Percentiles rank a stretch among this genome's conserved stretches.
Evolutionary conservation across 768 basidiomycete species (phyloP).

Genomic region (Lactarius sp.): DNA sequence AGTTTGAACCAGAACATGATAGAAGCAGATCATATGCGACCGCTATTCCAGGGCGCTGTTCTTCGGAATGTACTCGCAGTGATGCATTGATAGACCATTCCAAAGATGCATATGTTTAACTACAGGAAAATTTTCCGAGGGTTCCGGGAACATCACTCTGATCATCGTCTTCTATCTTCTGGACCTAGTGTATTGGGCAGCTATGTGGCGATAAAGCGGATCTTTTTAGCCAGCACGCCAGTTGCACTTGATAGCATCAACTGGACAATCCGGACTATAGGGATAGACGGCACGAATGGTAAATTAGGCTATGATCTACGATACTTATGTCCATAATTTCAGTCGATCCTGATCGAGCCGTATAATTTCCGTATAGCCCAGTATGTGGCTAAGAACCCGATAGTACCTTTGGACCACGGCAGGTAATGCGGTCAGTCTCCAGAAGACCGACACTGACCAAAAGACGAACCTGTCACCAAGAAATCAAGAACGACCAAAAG

Average conservation of each 20-base stretch:
- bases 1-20: not conserved
- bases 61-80: not conserved
- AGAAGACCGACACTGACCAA: conserved; percentile 4
- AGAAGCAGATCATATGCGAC: not conserved
- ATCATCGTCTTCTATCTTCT: not conserved
- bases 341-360: conserved; percentile 74
- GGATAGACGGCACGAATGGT: not conserved
- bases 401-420: conserved; percentile 54
- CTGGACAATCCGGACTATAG: not conserved
- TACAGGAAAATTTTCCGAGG: not conserved
- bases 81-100: not conserved
- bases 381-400: conserved; percentile 87
- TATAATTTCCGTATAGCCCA: conserved; percentile 88
- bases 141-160: not conserved
- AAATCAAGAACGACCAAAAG: conserved; percentile 81
- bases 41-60: too few relatives aligned
- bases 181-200: not conserved
- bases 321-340: not conserved
- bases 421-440: not conserved
- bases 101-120: not conserved
- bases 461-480: conserved; percentile 68
- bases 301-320: not conserved
- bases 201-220: not conserved
- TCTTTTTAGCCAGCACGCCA: not conserved
- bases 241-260: not conserved